Base-by-base conservation (phyloP, 495 filamentous ascomycete species). In the Pyronema domesticum region DNA sequence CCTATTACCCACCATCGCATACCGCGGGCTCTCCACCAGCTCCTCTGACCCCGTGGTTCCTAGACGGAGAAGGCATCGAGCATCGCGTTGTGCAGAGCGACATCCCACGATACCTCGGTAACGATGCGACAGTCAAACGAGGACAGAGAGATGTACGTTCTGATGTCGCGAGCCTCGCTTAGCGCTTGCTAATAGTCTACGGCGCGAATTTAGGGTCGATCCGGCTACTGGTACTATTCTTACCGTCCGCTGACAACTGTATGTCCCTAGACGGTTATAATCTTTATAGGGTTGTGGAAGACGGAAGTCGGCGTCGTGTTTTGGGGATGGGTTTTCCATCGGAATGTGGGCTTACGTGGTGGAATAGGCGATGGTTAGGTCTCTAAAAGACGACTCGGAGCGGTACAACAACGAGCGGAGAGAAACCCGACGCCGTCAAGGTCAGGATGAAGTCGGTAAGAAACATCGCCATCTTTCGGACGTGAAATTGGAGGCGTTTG, bases 51-150 rank as follows among this genome's bases (percentile, higher is more conserved):
- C 61, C 54, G 0, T 64, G 44, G 18, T 65, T 64, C 34, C 15
- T 65, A 15, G 37, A 35, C n/a, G 58, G 61, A 1, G 42, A 57
- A 1, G 62, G 61, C 17, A 64, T 65, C 18, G 52, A 52, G 5
- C 62, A 54, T 30, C 48, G 57, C 30, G 62, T 65, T 7, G 48
- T 65, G 23, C 57, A 58, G 17, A 65, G 58, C 5, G 62, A 65
- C 23, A 30, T 65, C 10, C 50, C 51, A 40, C 58, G 62, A 37
- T 64, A 64, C 23, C 34, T 64, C 9, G 62, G 61, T 15, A 64
- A 64, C 43, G 58, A 61, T 55, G 37, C 61, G 1, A 15, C n/a
- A 17, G 14, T 54, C 3, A 54, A 34, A 14, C 37, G 39, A 9
- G 52, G 52, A 4, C 45, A 9, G 19, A n/a, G 14, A 11, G 52